Evolutionary conservation across 139 green algal genomes (phyloP).

Genomic region (Asterochloris sp.): DNA sequence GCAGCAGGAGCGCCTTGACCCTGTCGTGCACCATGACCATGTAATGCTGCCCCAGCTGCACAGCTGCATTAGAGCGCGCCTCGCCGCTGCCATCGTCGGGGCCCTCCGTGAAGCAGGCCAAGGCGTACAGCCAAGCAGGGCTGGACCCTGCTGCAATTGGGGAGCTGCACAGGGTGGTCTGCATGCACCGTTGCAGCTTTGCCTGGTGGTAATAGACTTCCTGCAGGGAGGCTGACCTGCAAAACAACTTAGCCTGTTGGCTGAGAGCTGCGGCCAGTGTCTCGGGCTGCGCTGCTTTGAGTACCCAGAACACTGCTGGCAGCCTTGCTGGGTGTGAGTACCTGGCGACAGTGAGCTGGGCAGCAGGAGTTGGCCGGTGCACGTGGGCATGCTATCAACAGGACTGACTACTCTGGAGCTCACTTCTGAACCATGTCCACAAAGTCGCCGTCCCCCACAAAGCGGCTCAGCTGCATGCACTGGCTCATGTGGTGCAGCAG

Average conservation of each 20-base stretch:
- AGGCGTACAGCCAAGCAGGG: conserved; percentile 10
- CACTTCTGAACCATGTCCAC: background rate
- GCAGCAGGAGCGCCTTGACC: conserved; percentile 1
- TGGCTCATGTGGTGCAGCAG: conserved; percentile 12
- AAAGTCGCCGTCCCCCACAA: background rate
- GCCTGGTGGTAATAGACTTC: background rate
- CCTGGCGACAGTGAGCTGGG: no score
- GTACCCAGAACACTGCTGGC: no score
- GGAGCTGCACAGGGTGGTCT: background rate
- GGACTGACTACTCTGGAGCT: no score
- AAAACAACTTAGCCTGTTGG: background rate
- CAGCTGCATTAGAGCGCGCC: background rate
- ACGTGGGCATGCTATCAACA: no score
- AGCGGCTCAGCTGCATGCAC: conserved; percentile 6
- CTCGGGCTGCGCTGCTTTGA: background rate
- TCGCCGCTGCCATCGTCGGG: background rate
- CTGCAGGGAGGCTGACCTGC: conserved; percentile 1
- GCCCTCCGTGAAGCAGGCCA: background rate
- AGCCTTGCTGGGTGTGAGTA: no score
- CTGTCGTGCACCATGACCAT: conserved; percentile 5
- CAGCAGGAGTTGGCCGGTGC: no score
- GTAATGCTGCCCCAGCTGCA: conserved; percentile 2
- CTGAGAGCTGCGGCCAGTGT: background rate
- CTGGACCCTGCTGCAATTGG: background rate
- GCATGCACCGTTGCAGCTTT: conserved; percentile 3